Base-by-base conservation (phyloP, 805 yeast genomes). In the Saccharomycopsis olivae region DNA sequence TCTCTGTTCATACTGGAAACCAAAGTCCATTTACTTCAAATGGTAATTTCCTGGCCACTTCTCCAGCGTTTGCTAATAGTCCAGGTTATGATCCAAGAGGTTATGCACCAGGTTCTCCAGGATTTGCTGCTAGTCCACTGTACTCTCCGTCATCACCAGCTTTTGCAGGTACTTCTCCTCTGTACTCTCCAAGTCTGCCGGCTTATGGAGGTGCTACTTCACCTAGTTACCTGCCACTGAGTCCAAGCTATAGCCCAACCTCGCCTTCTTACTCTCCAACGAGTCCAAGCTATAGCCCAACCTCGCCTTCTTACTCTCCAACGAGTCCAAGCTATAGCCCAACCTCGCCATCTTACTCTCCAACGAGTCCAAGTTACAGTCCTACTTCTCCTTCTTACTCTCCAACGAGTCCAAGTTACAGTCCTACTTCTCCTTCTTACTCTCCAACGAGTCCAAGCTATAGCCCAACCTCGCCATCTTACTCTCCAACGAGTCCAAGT, bases 221-320 rank as follows among this genome's bases (percentile, higher is more conserved):
- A 2, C 88, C 88, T 50, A 59, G 69, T 2, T 79, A 78, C 53
- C 70, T 81, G 0, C 94, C 95, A 5, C n/a, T n/a, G n/a, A n/a
- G n/a, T n/a, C 82, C 82, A 48, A 52, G 60, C 3, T 80, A 79
- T 54, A 65, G 75, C 0, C 89, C 92, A 47, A 84, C 95, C 0
- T 78, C 89, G 0, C 96, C 96, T 45, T 49, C 60, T 4, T 73
- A 73, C 49, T 58, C 67, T 1, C 78, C 78, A 35, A 64, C 68
- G 0, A 61, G 67, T 1, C 67, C 68, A 50, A 48, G 53, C 11
- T 70, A 78, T 50, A 65, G 75, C 0, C 86, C 86, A 42, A 75
- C 85, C 0, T 74, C 80, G 1, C 86, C 87, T 55, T 50, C 62
- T 3, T 78, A 78, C 52, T 61, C 71, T 0, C 85, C 85, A 47